Conservation (phyloP, 148 eudicot species). For the Limonium bicolor region DNA sequence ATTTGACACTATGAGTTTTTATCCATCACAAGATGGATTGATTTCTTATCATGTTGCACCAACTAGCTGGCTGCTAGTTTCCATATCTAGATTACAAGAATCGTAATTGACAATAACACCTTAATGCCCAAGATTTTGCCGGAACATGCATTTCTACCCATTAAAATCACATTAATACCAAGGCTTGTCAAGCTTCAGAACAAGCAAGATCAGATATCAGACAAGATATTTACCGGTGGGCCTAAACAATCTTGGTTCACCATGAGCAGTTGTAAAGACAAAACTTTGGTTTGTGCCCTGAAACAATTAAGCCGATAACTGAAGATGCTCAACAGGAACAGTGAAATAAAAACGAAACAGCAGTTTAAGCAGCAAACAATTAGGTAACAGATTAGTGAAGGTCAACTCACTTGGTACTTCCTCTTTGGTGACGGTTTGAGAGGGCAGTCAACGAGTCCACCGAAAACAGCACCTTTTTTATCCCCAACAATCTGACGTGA, state of each 20-base stretch:
- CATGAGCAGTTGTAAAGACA: slow-evolving; percentile 79
- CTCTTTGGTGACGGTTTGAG: slow-evolving; percentile 68
- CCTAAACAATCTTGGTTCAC: slow-evolving; percentile 84
- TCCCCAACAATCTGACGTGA: slow-evolving; percentile 68
- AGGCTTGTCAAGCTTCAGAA: not conserved
- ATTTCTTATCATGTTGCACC: too few species aligned
- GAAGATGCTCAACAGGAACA: too few species aligned
- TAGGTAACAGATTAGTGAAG: not conserved
- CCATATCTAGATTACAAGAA: too few species aligned
- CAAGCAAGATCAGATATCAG: not conserved
- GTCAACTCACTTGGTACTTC: slow-evolving; percentile 73
- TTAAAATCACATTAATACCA: too few species aligned
- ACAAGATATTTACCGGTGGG: slow-evolving; percentile 56
- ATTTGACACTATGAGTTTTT: too few species aligned
- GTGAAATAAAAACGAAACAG: too few species aligned
- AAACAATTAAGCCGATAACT: slow-evolving; percentile 12
- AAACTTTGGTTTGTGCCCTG: slow-evolving; percentile 91
- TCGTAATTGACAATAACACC: too few species aligned
- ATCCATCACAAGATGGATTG: too few species aligned
- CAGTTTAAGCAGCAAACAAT: too few species aligned
- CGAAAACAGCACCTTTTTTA: slow-evolving; percentile 80
- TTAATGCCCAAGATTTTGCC: too few species aligned
- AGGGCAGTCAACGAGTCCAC: slow-evolving; percentile 86
- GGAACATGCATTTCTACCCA: too few species aligned
- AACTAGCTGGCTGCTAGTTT: too few species aligned